Evolutionary conservation across 306 rosid genomes (phyloP), one percentile per base, ranked within the genome.

Genomic region (Alnus glutinosa): DNA sequence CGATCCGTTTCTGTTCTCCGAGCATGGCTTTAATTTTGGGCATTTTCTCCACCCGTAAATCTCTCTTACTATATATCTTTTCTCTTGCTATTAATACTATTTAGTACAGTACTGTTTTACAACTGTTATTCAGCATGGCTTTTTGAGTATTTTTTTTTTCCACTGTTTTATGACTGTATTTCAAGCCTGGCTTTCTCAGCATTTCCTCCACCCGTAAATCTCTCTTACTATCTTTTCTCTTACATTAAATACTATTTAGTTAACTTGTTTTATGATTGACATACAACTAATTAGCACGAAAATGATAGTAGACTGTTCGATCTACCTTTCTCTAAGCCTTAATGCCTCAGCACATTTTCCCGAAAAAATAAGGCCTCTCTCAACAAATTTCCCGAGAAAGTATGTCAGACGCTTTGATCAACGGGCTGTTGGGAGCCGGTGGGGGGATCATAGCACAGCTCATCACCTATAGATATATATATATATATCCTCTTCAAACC

Each of bases 381-480:
- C n/a, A 14, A 2, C 3, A 32, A 49, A 32, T 81, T 85, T 63
- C 70, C 76, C 52, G 55, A 68, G 77, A 78, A 70, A 83, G 72
- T 51, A 95, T 95, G 99, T 95, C 98, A 14, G 98, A 93, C 82
- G 99, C 98, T 64, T 79, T 93, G 94, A 95, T 95, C 90, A 95
- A 93, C 86, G 99, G 98, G 2, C 77, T 95, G 71, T 94, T 97
- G 70, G 99, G 99, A 70, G 99, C 97, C 73, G 98, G 98, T 16
- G 99, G 97, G 48, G 99, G 98, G 87, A 93, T 95, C 94, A 92
- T 95, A 63, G 98, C 99, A 42, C 98, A 95, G 85, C 93, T 95
- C 79, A 90, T 95, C 86, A 93, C 99, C 0, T 95, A 95, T 81
- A n/a, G n/a, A n/a, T n/a, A n/a, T n/a, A n/a, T n/a, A n/a, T n/a